Base-by-base conservation (phyloP, 2,329 filamentous ascomycete species). In the Bretziella fagacearum region DNA sequence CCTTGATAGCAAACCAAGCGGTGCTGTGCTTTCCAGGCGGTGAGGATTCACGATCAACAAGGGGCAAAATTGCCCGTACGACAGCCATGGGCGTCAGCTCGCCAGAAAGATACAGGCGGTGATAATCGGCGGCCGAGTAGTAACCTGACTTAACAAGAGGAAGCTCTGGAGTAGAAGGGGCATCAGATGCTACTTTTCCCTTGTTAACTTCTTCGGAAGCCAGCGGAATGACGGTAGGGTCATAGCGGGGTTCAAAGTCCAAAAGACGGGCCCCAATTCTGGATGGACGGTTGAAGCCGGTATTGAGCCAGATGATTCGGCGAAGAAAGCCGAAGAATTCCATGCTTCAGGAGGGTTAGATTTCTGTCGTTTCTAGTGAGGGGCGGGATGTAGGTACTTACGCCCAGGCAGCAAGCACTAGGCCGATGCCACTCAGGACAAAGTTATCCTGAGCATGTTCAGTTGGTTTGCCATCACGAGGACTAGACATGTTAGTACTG, bases 201-300 rank as follows among this genome's bases (percentile, higher is more conserved):
- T 45, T 37, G 20, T 39, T 8, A 22, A 32, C 29, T 37, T 51
- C 41, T 17, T 50, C 48, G 23, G 17, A 18, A 22, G 79, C 59
- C 1, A 63, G 60, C 54, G 67, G 67, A 0, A 69, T 55, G 3
- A 71, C 59, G 2, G 65, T 63, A 0, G 68, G 67, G 22, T 69
- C 66, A 51, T 64, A 70, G 39, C 64, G 59, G 2, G 66, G 65
- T 52, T 66, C 65, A 42, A 60, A 71, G 44, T 71, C 62, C 41
- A 73, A 63, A 25, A 84, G 58, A 13, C 58, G 63, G 17, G 67
- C 59, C 20, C 65, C 63, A 48, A 76, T 67, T 29, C 69, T 62
- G 40, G 73, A 71, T 33, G 84, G 63, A 3, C 63, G 60, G 40
- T 62, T 63, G 56, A 84, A 82, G 32, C 77, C 77, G 17, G 77